Conservation (phyloP, 2,329 filamentous ascomycete genomes). For the Penicillium sclerotigenum region DNA sequence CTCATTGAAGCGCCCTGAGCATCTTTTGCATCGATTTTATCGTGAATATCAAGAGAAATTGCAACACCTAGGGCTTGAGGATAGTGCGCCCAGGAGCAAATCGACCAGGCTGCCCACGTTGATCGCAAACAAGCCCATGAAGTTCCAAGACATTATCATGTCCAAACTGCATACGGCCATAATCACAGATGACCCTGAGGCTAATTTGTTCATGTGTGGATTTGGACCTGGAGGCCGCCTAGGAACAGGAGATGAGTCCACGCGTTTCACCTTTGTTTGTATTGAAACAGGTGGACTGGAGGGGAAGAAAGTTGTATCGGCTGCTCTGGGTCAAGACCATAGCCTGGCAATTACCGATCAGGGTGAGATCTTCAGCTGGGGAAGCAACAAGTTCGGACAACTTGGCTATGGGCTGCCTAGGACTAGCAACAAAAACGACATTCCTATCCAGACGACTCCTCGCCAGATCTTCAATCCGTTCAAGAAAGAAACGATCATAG, state of each 20-base stretch:
- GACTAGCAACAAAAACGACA: conserved; percentile 65
- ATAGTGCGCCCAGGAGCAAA: conserved; percentile 31
- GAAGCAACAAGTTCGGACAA: conserved; percentile 79
- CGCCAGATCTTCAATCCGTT: conserved; percentile 88
- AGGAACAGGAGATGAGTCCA: conserved; percentile 84
- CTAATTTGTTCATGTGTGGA: conserved; percentile 89
- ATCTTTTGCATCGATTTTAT: conserved; percentile 71
- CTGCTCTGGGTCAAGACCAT: conserved; percentile 89
- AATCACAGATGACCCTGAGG: conserved; percentile 78
- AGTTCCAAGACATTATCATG: conserved; percentile 78
- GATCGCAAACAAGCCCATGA: conserved; percentile 67
- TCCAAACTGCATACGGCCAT: conserved; percentile 91
- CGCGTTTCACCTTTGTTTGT: conserved; percentile 79
- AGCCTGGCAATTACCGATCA: conserved; percentile 78
- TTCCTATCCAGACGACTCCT: conserved; percentile 75
- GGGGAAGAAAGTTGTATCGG: conserved; percentile 69
- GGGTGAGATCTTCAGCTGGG: conserved; percentile 95
- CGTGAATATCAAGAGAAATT: conserved; percentile 57
- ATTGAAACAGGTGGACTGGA: conserved; percentile 71
- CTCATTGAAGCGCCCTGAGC: conserved; percentile 69
- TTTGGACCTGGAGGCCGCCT: conserved; percentile 87
- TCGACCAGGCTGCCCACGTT: conserved; percentile 65
- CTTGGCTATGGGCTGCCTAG: conserved; percentile 77
- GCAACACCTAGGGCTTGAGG: conserved; percentile 24
- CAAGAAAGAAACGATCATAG: conserved; percentile 78